Base-by-base conservation (phyloP, 2,329 filamentous ascomycete species). In the Dendrostoma leiphaemia region DNA sequence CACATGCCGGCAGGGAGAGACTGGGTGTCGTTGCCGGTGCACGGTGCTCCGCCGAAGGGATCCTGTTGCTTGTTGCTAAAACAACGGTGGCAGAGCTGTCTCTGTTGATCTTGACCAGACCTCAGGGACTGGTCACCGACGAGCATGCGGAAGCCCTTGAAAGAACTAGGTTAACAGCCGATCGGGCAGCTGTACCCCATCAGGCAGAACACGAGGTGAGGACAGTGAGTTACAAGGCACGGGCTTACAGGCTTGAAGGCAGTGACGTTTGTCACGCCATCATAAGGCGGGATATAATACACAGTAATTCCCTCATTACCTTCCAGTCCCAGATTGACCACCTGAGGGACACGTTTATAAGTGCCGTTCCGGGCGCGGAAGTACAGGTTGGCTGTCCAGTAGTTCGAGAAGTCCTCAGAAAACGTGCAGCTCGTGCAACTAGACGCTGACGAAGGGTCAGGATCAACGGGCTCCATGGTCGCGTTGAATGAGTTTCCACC, bases 401-500 rank as follows among this genome's bases (percentile, higher is more conserved):
- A 67, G 56, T 69, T 67, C 49, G 57, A 63, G 59, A 65, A 63
- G 58, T 69, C 67, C 45, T 71, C 68, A 10, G 59, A 62, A 43
- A 68, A 68, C 23, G 55, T 60, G 52, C 61, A 62, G 15, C 58
- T 58, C 9, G 61, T 62, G 41, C 61, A 62, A 7, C 50, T 59
- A 12, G 44, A 53, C n/a, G 9, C 19, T 12, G 28, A 26, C 6
- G 43, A 46, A 12, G 53, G 56, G 15, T 58, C 56, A 26, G 17
- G 48, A 10, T 48, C 43, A 23, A 45, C 56, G 10, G 60, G 59
- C 28, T 61, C 57, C 70, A 73, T 72, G n/a, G 65, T 64, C 1
- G 63, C 63, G 53, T 72, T 72, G 66, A 73, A 73, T 3, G 70
- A 68, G 60, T 73, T 70, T 13, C 70, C 71, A 38, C 70, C 69